Percentiles rank a stretch among this genome's conserved stretches.
Conservation (phyloP, 2,329 filamentous ascomycete species). For the Stachybotrys chartarum region DNA sequence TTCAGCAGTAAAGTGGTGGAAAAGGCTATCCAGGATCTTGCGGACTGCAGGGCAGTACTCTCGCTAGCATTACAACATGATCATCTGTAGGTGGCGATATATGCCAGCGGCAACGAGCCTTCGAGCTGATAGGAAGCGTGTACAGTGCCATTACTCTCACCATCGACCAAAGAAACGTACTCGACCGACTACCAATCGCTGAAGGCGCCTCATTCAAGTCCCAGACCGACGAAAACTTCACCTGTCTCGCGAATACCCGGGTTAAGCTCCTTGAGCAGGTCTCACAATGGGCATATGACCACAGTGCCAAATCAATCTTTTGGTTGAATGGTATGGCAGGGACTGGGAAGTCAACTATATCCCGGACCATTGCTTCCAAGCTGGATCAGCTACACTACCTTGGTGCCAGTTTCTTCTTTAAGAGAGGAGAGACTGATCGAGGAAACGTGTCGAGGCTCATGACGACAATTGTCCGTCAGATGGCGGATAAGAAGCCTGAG, state of each 20-base stretch:
- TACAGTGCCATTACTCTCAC: constrained; percentile 6
- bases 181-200: constrained; percentile 9
- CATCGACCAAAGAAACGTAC: constrained; percentile 12
- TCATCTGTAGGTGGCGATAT: not conserved
- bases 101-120: not conserved
- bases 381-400: constrained; percentile 10
- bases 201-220: constrained; percentile 22
- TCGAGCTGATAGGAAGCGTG: not conserved
- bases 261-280: constrained; percentile 21
- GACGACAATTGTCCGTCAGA: constrained; percentile 28
- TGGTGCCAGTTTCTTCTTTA: too few species aligned
- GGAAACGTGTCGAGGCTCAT: constrained; percentile 27
- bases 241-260: constrained; percentile 21
- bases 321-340: constrained; percentile 31
- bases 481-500: constrained; percentile 17
- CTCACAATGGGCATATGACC: constrained; percentile 16
- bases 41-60: not conserved
- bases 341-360: constrained; percentile 31
- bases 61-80: not conserved
- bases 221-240: constrained; percentile 19
- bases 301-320: constrained; percentile 17
- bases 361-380: constrained; percentile 22
- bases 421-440: constrained; percentile 28
- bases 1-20: not conserved
- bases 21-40: not conserved